Evolutionary conservation across 352 stramenopile genomes (phyloP), one percentile per base, ranked within the genome.

Genomic region (Blastocystis sp.): DNA sequence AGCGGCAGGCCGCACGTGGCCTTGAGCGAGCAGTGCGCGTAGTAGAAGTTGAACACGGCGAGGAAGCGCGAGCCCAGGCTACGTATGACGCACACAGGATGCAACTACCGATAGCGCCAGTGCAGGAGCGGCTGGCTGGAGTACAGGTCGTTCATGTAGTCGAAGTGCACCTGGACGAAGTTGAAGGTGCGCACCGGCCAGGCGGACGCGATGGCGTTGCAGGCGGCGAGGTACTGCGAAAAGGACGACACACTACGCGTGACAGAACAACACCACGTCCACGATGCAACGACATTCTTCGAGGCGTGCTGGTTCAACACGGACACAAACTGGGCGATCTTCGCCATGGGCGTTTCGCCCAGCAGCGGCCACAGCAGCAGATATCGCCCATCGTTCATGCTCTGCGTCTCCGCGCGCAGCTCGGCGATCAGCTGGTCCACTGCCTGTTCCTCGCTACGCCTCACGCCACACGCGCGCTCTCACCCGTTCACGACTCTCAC

Each of bases 1-100:
- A n/a, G 50, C 21, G 74, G 74, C n/a, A 67, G 4, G 1, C 51
- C 13, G 50, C 74, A 82, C 1, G 45, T 9, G 10, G 37, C 45
- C 33, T 55, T 61, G 31, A 82, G 29, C 24, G 74, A 82, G 33
- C 74, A 82, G 37, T 82, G 65, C 24, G 74, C 59, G 41, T 82
- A 82, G 0, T 69, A 69, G 3, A 37, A n/a, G 41, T 82, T 59
- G 51, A 82, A 82, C 13, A 82, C 41, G 0, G 63, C 55, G 19
- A 61, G 55, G 3, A 82, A 82, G 24, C 74, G 41, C 33, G 74
- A 39, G 21, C 41, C 74, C 2, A 82, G 51, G 55, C 74, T 82
- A 37, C 51, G 33, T 35, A 21, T 26, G 29, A 67, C 1, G 21
- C 59, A 41, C 26, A 37, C n/a, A 50, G 16, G 29, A 16, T 4